These are phyloP conservation scores for Phytophthora lateralis DNA, from an alignment of 352 stramenopile genomes.

Conservation along the genomic window DNA sequence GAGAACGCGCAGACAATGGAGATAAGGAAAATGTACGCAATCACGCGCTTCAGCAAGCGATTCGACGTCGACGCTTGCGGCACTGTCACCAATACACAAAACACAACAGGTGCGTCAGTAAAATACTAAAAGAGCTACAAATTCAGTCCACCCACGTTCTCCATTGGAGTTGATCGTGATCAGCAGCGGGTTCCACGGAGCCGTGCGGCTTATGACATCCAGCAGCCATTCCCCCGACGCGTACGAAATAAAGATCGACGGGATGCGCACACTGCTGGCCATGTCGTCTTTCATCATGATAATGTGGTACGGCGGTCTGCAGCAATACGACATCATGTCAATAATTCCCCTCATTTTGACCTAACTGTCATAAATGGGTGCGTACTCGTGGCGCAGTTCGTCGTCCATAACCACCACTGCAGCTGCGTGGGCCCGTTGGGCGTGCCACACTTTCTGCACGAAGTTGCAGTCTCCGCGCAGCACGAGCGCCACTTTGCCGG, in stretches of 20 bases:
- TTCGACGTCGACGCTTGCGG: conserved; percentile 59
- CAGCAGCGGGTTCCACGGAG: conserved; percentile 60
- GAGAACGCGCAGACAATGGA: conserved; percentile 82
- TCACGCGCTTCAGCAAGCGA: conserved; percentile 65
- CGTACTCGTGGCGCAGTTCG: conserved; percentile 60
- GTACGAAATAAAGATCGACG: conserved; percentile 78
- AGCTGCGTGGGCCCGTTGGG: conserved; percentile 63
- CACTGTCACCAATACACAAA: conserved; percentile 36
- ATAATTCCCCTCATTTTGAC: neutral
- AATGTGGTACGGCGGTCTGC: conserved; percentile 74
- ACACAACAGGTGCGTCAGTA: neutral
- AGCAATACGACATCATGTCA: neutral
- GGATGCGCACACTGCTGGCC: conserved; percentile 62
- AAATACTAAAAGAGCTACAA: neutral
- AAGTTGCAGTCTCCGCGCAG: conserved; percentile 76
- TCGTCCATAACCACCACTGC: conserved; percentile 82
- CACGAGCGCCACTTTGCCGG: conserved; percentile 73
- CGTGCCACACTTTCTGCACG: conserved; percentile 61
- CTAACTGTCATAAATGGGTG: neutral
- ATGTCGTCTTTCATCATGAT: conserved; percentile 89
- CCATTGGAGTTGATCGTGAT: conserved; percentile 64
- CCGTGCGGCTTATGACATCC: conserved; percentile 34
- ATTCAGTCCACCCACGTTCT: conserved; percentile 51
- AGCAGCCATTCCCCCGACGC: conserved; percentile 64
- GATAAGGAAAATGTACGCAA: conserved; percentile 80